Percentiles rank a stretch among this genome's conserved stretches.
These are phyloP conservation scores for Capsicum pubescens DNA, from an alignment of 257 asterid genomes.

Conservation along the genomic window DNA sequence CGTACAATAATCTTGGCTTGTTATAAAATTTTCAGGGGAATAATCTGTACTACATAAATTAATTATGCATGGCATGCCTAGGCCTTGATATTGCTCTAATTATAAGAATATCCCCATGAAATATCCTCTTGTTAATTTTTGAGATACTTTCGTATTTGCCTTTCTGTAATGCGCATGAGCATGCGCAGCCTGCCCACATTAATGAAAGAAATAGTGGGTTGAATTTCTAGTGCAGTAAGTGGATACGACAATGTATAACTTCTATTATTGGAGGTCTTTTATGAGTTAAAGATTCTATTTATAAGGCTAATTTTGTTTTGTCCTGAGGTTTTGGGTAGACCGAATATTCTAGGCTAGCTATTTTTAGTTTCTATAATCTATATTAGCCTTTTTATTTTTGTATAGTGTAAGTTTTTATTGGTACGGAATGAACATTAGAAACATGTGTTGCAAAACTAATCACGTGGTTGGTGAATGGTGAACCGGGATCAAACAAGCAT, in stretches of 20 bases:
- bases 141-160: neutral
- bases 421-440: neutral
- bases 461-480: neutral
- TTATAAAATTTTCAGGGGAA: neutral
- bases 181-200: constrained; percentile 1
- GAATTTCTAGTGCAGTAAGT: neutral
- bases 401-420: neutral
- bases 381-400: neutral
- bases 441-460: neutral
- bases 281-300: neutral
- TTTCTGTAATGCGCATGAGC: neutral
- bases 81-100: neutral
- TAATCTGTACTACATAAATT: neutral
- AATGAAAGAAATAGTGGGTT: neutral
- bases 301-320: neutral
- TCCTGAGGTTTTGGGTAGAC: neutral
- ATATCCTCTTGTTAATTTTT: neutral
- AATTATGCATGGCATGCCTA: neutral
- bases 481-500: neutral
- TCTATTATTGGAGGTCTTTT: neutral
- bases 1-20: neutral
- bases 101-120: neutral
- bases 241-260: neutral
- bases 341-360: neutral
- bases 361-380: neutral